Conservation (phyloP, 108 stramenopile genomes). For the Nannochloropsis salina region DNA sequence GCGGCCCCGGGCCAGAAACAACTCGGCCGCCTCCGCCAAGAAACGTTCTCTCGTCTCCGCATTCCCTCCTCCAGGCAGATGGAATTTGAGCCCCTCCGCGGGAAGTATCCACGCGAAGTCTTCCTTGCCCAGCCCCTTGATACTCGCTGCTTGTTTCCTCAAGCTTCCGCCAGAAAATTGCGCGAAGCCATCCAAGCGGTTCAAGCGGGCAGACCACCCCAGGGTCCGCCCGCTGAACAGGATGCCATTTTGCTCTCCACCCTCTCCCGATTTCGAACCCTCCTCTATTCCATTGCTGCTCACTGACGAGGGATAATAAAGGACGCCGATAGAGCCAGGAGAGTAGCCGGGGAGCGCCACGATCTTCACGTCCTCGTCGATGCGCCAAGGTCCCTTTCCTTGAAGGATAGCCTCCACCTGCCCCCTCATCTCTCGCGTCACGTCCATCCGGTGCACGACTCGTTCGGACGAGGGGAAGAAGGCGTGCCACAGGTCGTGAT, state of each 20-base stretch:
- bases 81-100: background rate
- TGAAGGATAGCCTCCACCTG: conserved; percentile 1
- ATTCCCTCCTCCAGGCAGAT: background rate
- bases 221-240: background rate
- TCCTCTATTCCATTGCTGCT: background rate
- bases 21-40: conserved; percentile 21
- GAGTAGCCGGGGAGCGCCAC: background rate
- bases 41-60: background rate
- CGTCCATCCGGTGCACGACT: background rate
- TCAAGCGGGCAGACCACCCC: background rate
- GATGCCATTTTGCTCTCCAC: background rate
- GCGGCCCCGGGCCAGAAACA: conserved; percentile 8
- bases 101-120: background rate
- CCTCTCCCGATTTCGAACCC: background rate
- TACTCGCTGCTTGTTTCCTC: background rate
- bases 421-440: conserved; percentile 7
- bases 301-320: background rate
- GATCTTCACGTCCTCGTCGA: background rate
- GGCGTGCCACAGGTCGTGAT: background rate
- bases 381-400: background rate
- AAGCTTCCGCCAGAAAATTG: background rate
- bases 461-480: background rate
- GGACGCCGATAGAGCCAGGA: background rate
- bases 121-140: background rate
- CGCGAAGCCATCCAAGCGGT: background rate